phyloP scores from a whole-genome alignment of 2,329 filamentous ascomycete species.

The Epichloe sibirici region DNA sequence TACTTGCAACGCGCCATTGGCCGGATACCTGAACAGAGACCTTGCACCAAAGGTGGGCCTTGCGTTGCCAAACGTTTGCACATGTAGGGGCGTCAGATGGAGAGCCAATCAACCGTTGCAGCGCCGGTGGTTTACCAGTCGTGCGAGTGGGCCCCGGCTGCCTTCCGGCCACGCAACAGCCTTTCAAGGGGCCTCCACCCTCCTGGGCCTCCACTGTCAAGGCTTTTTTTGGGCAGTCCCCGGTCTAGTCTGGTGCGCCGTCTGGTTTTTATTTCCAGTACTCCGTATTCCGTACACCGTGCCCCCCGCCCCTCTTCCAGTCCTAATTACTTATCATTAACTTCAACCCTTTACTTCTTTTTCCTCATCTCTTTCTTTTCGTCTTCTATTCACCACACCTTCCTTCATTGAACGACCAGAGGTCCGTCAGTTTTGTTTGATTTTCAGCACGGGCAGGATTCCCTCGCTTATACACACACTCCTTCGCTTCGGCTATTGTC shows the following conservation, averaged over 20 bases:
- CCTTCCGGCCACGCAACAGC: neutral
- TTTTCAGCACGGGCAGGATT: slow-evolving; percentile 8
- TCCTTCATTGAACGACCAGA: slow-evolving; percentile 6
- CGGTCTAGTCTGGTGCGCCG: neutral
- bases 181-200: neutral
- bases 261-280: too few species aligned
- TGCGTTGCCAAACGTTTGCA: neutral
- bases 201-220: neutral
- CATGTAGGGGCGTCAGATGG: neutral
- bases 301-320: neutral
- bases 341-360: neutral
- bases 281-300: too few species aligned
- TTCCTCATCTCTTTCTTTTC: neutral
- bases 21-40: slow-evolving; percentile 14
- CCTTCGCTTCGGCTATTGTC: slow-evolving; percentile 5
- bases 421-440: slow-evolving; percentile 6
- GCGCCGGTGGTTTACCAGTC: neutral
- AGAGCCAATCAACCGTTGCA: neutral
- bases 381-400: slow-evolving; percentile 1
- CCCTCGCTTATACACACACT: slow-evolving; percentile 4
- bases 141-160: neutral
- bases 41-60: neutral
- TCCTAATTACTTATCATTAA: neutral
- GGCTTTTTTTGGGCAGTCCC: neutral
- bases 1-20: slow-evolving; percentile 17